Evolutionary conservation across 129 eudicot genomes (phyloP), one percentile per base, ranked within the genome.

Genomic region (carrot (Daucus carota)): DNA sequence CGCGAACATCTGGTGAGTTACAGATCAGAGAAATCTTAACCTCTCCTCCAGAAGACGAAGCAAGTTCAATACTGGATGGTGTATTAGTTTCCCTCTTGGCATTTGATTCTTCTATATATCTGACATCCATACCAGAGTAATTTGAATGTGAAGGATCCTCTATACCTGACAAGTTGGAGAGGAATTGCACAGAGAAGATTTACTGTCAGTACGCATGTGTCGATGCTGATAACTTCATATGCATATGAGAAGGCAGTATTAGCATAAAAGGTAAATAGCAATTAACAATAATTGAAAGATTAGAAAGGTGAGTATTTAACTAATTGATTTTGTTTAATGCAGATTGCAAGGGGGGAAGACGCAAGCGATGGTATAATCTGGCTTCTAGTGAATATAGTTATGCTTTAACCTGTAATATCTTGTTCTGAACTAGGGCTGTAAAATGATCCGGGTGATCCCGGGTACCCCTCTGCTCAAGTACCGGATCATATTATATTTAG

Each of bases 21-120:
- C 76, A 43, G 13, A 76, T 78, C 40, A 85, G 44, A 54, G 80
- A 42, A 41, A 87, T 60, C 65, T 78, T 87, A 74, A 87, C 84
- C 82, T 84, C 84, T 50, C 87, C 87, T 41, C 63, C 52, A 15
- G 44, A 24, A 28, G 87, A 88, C 28, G 89, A 80, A 69, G 86
- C 87, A 80, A 88, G 79, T 9, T 85, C 86, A 66, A 88, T 32
- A 57, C 74, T 76, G 60, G 81, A 54, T 45, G 43, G 75, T 36
- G 42, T 32, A 69, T 54, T 68, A 38, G 79, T 59, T 17, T 65
- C 89, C 31, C 76, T 76, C 67, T 79, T 70, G 24, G 68, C 75
- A 57, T 70, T 73, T 66, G 67, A 28, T 33, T 70, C 82, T 32
- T 81, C 46, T 62, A 65, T 68, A 45, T 73, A 75, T 65, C 79